phyloP scores from a whole-genome alignment of 139 green algal species.

The Chlamydomonas asymmetrica region DNA sequence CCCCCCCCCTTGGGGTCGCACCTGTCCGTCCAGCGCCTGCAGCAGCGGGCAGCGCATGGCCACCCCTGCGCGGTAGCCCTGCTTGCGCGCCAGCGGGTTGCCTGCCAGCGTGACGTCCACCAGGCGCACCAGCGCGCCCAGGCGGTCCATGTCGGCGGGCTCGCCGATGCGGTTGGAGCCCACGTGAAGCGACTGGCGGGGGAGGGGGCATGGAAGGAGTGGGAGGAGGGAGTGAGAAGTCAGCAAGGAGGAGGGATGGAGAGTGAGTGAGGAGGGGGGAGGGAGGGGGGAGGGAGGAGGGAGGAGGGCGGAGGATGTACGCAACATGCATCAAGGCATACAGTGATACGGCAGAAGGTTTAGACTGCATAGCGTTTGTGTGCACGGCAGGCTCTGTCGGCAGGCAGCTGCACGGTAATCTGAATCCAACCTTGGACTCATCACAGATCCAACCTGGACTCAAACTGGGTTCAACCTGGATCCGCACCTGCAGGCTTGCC shows the following conservation, averaged over 20 bases:
- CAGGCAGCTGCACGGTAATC: background rate
- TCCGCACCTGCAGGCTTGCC: slow-evolving; percentile 53
- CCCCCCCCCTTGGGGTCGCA: background rate
- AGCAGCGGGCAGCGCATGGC: slow-evolving; percentile 40
- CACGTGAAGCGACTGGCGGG: slow-evolving; percentile 46
- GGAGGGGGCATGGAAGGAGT: background rate
- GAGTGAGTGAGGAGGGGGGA: background rate
- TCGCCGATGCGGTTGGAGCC: slow-evolving; percentile 67
- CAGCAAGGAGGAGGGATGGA: background rate
- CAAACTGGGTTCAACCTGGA: background rate
- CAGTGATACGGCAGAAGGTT: no score
- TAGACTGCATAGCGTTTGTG: no score
- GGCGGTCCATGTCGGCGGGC: slow-evolving; percentile 50
- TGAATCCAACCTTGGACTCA: no score
- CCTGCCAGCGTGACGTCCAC: slow-evolving; percentile 57
- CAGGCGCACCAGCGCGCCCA: slow-evolving; percentile 46
- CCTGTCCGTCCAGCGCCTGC: slow-evolving; percentile 47
- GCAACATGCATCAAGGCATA: background rate
- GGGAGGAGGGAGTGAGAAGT: background rate
- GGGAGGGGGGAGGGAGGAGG: background rate
- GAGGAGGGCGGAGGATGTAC: background rate
- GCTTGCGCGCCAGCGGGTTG: slow-evolving; percentile 66
- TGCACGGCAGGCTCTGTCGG: background rate
- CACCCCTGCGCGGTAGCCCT: slow-evolving; percentile 54
- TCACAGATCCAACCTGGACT: background rate